Conservation (phyloP, 495 filamentous ascomycete species). For the Aspergillus hancockii region DNA sequence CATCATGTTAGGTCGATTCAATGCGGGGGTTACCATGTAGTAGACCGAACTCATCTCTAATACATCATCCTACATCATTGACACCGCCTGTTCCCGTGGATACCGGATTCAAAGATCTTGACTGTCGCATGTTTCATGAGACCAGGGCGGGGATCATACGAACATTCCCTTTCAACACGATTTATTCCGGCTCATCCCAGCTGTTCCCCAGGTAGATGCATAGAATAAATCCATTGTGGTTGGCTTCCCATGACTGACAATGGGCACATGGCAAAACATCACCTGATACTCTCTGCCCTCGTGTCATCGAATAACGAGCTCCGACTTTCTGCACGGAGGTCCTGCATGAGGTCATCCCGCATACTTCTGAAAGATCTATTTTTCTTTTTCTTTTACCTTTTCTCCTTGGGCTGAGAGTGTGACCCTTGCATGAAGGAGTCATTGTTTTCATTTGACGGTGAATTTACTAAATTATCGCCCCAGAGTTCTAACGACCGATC, state of each 20-base stretch:
- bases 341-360: conserved; percentile 1
- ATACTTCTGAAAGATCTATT: background rate
- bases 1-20: conserved; percentile 8
- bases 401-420: background rate
- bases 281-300: background rate
- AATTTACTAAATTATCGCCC: background rate
- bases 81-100: conserved; percentile 6
- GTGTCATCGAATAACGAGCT: conserved; percentile 3
- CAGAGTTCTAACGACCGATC: background rate
- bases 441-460: background rate
- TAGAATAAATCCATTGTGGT: background rate
- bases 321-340: background rate
- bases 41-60: conserved; percentile 1
- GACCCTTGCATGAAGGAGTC: background rate
- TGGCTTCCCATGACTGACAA: background rate
- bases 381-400: background rate
- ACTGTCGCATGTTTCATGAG: background rate
- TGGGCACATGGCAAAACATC: conserved; percentile 1
- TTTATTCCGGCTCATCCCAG: background rate
- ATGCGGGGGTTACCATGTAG: background rate
- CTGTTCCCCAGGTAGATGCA: background rate
- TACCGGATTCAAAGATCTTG: background rate
- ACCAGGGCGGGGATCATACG: background rate
- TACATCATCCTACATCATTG: conserved; percentile 21
- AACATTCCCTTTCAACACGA: background rate